A percentile compares a stretch with the other conserved stretches of the same genome.
These are phyloP conservation scores for Westerdykella sp. DNA, from an alignment of 2,329 filamentous ascomycete genomes.

Conservation along the genomic window DNA sequence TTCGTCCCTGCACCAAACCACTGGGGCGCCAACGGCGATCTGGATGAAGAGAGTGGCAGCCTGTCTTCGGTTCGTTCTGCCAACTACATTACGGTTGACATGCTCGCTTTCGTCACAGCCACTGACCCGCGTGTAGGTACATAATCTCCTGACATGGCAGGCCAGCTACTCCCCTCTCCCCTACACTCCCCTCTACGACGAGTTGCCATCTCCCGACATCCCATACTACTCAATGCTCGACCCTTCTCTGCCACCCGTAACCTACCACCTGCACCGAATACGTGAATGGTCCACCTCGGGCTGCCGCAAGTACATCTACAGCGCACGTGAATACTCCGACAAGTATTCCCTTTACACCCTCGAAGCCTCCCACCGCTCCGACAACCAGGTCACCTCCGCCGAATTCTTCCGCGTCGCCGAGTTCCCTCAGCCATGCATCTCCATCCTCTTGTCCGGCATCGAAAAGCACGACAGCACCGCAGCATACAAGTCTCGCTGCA, in stretches of 20 bases:
- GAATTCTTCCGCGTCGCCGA: slow-evolving; percentile 34
- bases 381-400: slow-evolving; percentile 30
- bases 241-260: slow-evolving; percentile 25
- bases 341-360: slow-evolving; percentile 34
- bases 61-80: slow-evolving; percentile 27
- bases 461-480: slow-evolving; percentile 29
- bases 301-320: slow-evolving; percentile 33
- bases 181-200: slow-evolving; percentile 27
- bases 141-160: slow-evolving; percentile 34
- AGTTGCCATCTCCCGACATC: slow-evolving; percentile 29
- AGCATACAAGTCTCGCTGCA: slow-evolving; percentile 33
- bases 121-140: slow-evolving; percentile 17
- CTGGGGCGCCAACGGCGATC: slow-evolving; percentile 33
- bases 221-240: slow-evolving; percentile 32
- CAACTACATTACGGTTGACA: neutral
- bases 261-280: slow-evolving; percentile 34
- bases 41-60: slow-evolving; percentile 35
- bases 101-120: neutral
- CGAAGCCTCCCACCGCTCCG: slow-evolving; percentile 27
- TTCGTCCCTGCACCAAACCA: slow-evolving; percentile 35
- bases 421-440: slow-evolving; percentile 29
- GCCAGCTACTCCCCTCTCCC: slow-evolving; percentile 30
- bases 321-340: slow-evolving; percentile 31
- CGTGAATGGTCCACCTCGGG: slow-evolving; percentile 33
- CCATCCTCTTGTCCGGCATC: slow-evolving; percentile 30